Percentiles rank a stretch among this genome's conserved stretches.
phyloP scores from a whole-genome alignment of 2,329 filamentous ascomycete species.

The Sporothrix humicola region DNA sequence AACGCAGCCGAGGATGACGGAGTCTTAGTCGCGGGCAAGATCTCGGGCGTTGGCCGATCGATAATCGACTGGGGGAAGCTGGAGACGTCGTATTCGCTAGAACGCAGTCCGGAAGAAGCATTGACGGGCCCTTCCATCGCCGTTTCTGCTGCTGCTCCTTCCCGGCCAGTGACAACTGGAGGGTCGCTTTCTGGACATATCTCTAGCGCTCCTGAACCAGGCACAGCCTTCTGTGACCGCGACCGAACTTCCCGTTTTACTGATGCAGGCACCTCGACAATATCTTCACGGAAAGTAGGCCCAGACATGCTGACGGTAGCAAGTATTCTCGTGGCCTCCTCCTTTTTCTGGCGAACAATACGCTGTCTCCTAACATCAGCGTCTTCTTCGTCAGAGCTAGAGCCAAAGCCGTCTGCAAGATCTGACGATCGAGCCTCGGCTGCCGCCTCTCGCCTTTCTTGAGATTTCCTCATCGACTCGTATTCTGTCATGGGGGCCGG shows the following conservation, averaged over 20 bases:
- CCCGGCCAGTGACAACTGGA: not conserved
- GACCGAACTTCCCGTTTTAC: conserved; percentile 43
- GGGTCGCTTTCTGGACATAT: conserved; percentile 29
- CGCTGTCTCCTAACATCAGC: conserved; percentile 48
- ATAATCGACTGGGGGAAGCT: conserved; percentile 35
- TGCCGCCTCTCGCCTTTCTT: conserved; percentile 46
- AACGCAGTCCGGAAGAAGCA: not conserved
- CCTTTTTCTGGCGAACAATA: conserved; percentile 48
- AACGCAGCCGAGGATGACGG: conserved; percentile 32
- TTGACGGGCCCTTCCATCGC: not conserved
- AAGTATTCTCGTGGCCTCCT: conserved; percentile 50
- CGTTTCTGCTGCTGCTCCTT: not conserved
- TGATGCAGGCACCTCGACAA: conserved; percentile 44
- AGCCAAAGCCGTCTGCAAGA: conserved; percentile 38
- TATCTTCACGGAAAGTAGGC: conserved; percentile 45
- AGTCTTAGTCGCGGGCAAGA: conserved; percentile 22
- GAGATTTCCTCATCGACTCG: conserved; percentile 54
- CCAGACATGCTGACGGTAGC: conserved; percentile 49
- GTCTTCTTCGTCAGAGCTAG: conserved; percentile 41
- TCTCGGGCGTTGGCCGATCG: conserved; percentile 23
- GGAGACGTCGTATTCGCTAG: conserved; percentile 27
- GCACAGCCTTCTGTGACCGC: not conserved
- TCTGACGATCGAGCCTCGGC: conserved; percentile 34
- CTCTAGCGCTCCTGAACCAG: not conserved
- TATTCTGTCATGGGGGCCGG: conserved; percentile 51